Evolutionary conservation across 305 asterid genomes (phyloP).

Genomic region (Fraxinus baroniana): DNA sequence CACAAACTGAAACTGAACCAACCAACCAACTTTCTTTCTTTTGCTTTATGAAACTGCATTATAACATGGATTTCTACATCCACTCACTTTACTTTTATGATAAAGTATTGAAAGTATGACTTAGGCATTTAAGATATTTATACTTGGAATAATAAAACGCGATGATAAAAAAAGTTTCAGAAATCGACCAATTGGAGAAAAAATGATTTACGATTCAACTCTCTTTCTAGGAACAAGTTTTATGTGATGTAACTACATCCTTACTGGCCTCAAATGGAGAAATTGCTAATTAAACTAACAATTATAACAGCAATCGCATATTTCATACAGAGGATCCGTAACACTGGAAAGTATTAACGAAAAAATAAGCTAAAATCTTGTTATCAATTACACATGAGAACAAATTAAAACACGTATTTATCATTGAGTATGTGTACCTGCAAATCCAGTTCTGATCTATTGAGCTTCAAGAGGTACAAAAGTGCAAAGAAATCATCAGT

Average conservation of each 20-base stretch:
- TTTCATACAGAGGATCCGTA: background rate
- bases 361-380: background rate
- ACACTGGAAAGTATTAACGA: background rate
- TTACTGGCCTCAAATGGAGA: background rate
- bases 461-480: constrained; percentile 79
- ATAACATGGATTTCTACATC: background rate
- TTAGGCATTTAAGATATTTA: background rate
- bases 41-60: constrained; percentile 1
- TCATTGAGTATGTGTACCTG: constrained; percentile 42
- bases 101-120: background rate
- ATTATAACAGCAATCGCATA: background rate
- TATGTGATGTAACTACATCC: background rate
- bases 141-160: background rate
- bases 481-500: constrained; percentile 89
- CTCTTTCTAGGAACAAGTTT: background rate
- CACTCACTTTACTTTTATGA: background rate
- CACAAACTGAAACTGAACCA: constrained; percentile 1
- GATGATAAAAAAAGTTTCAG: background rate
- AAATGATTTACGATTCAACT: background rate
- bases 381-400: background rate
- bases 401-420: background rate
- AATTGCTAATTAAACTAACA: background rate
- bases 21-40: background rate
- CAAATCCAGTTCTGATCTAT: constrained; percentile 61
- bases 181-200: background rate